phyloP scores from a whole-genome alignment of 2,329 filamentous ascomycete species.

The Botrytis cinerea region DNA sequence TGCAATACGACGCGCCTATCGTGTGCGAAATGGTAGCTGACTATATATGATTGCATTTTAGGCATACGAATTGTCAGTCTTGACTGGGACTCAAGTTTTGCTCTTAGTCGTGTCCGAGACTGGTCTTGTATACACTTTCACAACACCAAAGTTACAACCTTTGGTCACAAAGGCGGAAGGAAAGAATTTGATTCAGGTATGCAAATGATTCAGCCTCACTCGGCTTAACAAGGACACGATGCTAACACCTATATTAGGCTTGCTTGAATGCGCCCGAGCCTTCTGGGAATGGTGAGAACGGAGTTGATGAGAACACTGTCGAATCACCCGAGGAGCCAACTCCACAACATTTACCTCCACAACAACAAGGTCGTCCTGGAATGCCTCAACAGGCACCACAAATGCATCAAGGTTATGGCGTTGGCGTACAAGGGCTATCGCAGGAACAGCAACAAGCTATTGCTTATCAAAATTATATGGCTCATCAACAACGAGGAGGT shows the following conservation, averaged over 20 bases:
- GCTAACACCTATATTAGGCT: conserved; percentile 65
- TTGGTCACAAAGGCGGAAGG: conserved; percentile 97
- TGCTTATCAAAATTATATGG: conserved; percentile 81
- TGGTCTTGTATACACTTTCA: conserved; percentile 96
- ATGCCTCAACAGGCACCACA: conserved; percentile 62
- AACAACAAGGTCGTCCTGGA: conserved; percentile 55
- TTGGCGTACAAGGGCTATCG: conserved; percentile 50
- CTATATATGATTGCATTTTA: conserved; percentile 44
- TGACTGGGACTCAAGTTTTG: conserved; percentile 96
- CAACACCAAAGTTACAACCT: conserved; percentile 95
- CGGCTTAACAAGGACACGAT: conserved; percentile 17
- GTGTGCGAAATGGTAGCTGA: conserved; percentile 32
- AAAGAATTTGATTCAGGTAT: conserved; percentile 97
- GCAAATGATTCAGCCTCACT: conserved; percentile 20
- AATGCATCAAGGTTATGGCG: conserved; percentile 63
- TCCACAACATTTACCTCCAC: conserved; percentile 72
- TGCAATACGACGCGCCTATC: conserved; percentile 32
- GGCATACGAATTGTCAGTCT: conserved; percentile 96
- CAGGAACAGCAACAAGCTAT: conserved; percentile 70
- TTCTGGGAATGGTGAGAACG: conserved; percentile 75
- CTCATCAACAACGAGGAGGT: conserved; percentile 69
- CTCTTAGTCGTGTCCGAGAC: conserved; percentile 97
- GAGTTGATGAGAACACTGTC: conserved; percentile 76
- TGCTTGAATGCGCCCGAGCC: conserved; percentile 97
- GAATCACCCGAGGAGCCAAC: conserved; percentile 90